phyloP scores from a whole-genome alignment of 192 early-diverging fungal species.

The Phycomyces nitens region DNA sequence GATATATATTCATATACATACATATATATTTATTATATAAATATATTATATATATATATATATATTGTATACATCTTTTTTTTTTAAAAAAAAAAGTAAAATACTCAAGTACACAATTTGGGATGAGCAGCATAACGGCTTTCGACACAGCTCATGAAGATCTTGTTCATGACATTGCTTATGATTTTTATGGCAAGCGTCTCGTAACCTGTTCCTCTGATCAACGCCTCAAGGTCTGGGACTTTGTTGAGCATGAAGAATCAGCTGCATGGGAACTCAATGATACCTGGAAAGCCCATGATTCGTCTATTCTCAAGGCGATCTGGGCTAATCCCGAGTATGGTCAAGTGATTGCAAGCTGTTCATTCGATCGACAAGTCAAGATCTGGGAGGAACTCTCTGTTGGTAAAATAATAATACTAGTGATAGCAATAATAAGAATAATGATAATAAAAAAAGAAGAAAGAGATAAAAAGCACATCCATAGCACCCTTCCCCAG shows the following conservation, averaged over 20 bases:
- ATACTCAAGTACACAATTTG: no score
- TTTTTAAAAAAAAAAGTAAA: no score
- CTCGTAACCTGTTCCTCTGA: slow-evolving; percentile 91
- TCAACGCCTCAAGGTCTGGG: slow-evolving; percentile 93
- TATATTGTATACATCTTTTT: background rate
- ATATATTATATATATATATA: no score
- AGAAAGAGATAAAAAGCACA: no score
- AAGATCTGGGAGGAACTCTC: slow-evolving; percentile 89
- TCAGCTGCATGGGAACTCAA: slow-evolving; percentile 71
- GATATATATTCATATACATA: no score
- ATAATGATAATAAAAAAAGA: no score
- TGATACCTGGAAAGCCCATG: slow-evolving; percentile 86
- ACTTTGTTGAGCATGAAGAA: slow-evolving; percentile 55
- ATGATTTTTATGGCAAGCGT: slow-evolving; percentile 91
- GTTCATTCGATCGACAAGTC: slow-evolving; percentile 88
- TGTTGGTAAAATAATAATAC: slow-evolving; percentile 8
- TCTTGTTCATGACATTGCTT: slow-evolving; percentile 88
- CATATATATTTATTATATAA: no score
- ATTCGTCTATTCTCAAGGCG: slow-evolving; percentile 80
- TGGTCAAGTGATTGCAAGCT: slow-evolving; percentile 85
- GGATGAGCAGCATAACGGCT: slow-evolving; percentile 46
- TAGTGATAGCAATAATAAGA: no score
- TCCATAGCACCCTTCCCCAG: no score
- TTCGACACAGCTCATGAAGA: slow-evolving; percentile 85
- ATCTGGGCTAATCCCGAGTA: slow-evolving; percentile 97